Percentiles rank a stretch among this genome's conserved stretches.
Conservation (phyloP, 73 alveolate species). For the Paramecium biaurelia region DNA sequence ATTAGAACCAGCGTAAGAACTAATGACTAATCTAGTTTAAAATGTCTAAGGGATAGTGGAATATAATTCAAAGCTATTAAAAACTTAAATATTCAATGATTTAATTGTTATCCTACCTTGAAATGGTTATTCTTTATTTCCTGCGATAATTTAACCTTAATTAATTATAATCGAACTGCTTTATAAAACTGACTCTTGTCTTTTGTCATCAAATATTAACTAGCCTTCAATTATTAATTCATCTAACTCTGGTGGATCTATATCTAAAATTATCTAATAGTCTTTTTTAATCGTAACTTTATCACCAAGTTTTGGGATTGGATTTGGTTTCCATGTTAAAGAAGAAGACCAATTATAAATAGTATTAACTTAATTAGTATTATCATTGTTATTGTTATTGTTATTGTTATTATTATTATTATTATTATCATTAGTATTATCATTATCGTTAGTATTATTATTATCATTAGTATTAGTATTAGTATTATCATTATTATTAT, state of each 20-base stretch:
- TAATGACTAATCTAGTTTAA: constrained; percentile 19
- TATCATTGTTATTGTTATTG: background rate
- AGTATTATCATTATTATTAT: background rate
- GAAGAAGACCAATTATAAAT: constrained; percentile 12
- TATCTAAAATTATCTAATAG: constrained; percentile 21
- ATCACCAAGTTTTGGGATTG: background rate
- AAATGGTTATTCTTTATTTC: constrained; percentile 34
- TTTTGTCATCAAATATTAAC: constrained; percentile 29
- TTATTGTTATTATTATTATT: background rate
- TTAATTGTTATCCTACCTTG: background rate
- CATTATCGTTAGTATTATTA: background rate
- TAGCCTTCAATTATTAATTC: background rate
- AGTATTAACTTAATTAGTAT: background rate
- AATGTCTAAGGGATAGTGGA: background rate
- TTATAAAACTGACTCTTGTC: background rate
- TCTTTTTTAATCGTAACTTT: background rate
- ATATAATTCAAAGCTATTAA: background rate
- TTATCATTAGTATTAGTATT: background rate
- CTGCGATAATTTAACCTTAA: constrained; percentile 50
- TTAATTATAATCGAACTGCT: constrained; percentile 22
- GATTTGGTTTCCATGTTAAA: background rate
- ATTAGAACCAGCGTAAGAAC: constrained; percentile 20
- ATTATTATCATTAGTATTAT: too few species aligned
- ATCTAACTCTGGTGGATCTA: background rate
- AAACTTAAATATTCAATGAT: background rate